Evolutionary conservation across 495 filamentous ascomycete species (phyloP).

Genomic region (Xylaria grammica): DNA sequence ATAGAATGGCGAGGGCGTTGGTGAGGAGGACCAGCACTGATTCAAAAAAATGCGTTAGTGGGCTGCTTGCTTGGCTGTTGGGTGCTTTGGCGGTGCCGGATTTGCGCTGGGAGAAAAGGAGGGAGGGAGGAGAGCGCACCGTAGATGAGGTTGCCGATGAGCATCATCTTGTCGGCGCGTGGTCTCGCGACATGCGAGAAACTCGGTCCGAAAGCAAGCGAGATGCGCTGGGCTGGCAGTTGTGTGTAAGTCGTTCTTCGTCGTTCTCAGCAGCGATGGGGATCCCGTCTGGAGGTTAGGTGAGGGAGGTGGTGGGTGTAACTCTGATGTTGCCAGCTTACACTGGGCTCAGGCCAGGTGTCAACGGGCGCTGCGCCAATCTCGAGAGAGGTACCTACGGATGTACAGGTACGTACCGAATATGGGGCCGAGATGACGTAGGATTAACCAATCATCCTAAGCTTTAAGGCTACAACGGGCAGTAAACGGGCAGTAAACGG

Average conservation of each 20-base stretch:
- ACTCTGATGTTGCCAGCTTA: not conserved
- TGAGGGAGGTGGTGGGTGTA: not conserved
- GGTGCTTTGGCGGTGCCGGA: conserved; percentile 13
- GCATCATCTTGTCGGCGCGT: conserved; percentile 57
- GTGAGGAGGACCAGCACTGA: conserved; percentile 82
- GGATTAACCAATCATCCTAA: not conserved
- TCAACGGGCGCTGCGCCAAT: conserved; percentile 27
- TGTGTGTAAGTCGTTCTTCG: not conserved
- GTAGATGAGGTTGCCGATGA: conserved; percentile 78
- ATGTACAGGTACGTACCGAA: not conserved
- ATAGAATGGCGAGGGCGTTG: conserved; percentile 93
- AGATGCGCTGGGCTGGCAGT: conserved; percentile 3
- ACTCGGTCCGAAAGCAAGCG: not conserved
- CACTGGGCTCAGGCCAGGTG: conserved; percentile 33
- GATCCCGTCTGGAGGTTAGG: not conserved
- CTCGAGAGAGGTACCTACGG: not conserved
- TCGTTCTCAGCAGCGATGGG: not conserved
- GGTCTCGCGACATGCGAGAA: conserved; percentile 21
- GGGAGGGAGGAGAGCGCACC: conserved; percentile 46
- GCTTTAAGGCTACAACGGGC: not conserved
- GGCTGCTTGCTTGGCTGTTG: conserved; percentile 1
- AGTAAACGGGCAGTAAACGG: too few relatives aligned
- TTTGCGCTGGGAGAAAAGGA: conserved; percentile 9
- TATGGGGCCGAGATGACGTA: not conserved
- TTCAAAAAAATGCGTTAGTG: conserved; percentile 23